A percentile compares a stretch with the other conserved stretches of the same genome.
Evolutionary conservation across 2,329 filamentous ascomycete genomes (phyloP).

Genomic region (Pseudocercospora macadamiae): DNA sequence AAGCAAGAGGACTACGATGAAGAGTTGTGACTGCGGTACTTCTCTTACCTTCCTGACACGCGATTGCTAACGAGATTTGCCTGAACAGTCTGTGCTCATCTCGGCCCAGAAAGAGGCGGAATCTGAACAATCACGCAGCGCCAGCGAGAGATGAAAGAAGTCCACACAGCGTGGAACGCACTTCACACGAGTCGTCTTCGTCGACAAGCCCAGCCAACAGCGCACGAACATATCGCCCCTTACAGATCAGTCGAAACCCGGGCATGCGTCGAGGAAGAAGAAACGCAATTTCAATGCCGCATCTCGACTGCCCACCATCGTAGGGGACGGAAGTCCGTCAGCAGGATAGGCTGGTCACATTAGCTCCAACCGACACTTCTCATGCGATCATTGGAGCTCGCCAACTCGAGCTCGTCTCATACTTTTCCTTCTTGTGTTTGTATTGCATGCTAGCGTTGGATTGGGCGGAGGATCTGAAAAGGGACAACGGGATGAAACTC

Average conservation of each 20-base stretch:
- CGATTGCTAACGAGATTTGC: background rate
- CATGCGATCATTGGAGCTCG: background rate
- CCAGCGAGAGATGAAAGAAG: background rate
- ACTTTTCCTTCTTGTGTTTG: background rate
- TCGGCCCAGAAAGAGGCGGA: background rate
- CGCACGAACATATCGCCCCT: background rate
- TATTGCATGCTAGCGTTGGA: slow-evolving; percentile 3
- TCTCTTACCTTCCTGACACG: background rate
- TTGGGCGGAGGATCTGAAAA: background rate
- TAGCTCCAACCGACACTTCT: background rate
- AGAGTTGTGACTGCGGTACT: slow-evolving; percentile 43
- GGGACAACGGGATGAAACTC: background rate
- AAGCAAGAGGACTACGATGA: slow-evolving; percentile 47
- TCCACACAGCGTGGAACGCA: background rate
- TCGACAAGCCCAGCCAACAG: background rate
- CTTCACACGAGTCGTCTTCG: background rate
- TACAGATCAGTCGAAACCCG: background rate
- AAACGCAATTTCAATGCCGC: background rate
- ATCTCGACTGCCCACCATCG: background rate
- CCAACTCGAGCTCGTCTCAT: background rate
- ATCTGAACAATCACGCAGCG: background rate
- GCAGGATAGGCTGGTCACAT: background rate
- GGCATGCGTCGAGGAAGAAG: background rate
- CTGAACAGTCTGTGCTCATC: background rate
- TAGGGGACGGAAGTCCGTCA: background rate